Evolutionary conservation across 2,329 filamentous ascomycete genomes (phyloP).

Genomic region (Alternaria ventricosa): DNA sequence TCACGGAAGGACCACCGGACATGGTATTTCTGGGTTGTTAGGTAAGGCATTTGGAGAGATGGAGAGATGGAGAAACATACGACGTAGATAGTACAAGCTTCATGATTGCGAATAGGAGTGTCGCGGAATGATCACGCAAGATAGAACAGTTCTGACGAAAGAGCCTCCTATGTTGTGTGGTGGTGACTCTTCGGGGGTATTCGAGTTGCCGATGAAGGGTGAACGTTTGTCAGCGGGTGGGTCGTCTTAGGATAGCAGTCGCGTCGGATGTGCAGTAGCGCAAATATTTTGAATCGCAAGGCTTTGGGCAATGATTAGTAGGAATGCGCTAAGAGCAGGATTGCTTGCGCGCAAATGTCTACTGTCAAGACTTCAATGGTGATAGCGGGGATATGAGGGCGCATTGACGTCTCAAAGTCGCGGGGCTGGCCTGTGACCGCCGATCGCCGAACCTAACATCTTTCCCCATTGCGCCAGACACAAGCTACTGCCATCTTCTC

Average conservation of each 20-base stretch:
- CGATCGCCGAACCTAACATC: constrained; percentile 20
- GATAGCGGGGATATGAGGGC: constrained; percentile 17
- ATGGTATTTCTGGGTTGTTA: constrained; percentile 80
- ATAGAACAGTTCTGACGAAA: background rate
- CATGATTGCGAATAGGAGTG: constrained; percentile 59
- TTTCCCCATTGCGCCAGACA: constrained; percentile 9
- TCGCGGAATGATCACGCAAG: background rate
- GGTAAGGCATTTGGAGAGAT: constrained; percentile 11
- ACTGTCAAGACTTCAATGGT: background rate
- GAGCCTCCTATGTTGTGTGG: background rate
- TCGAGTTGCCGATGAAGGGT: background rate
- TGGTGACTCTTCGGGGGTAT: background rate
- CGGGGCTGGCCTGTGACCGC: constrained; percentile 28
- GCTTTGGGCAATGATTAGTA: background rate
- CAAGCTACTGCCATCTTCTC: constrained; percentile 13
- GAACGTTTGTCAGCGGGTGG: constrained; percentile 31
- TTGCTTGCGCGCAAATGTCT: background rate
- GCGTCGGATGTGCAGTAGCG: constrained; percentile 1
- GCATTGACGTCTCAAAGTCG: constrained; percentile 33
- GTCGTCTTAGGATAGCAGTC: constrained; percentile 5
- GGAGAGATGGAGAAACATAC: constrained; percentile 62
- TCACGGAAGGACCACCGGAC: constrained; percentile 80
- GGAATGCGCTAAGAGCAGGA: background rate
- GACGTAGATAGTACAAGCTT: constrained; percentile 86
- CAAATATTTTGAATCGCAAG: background rate